Evolutionary conservation across 225 moss, liverwort and hornwort species (phyloP).

Genomic region (Ulota crispa): DNA sequence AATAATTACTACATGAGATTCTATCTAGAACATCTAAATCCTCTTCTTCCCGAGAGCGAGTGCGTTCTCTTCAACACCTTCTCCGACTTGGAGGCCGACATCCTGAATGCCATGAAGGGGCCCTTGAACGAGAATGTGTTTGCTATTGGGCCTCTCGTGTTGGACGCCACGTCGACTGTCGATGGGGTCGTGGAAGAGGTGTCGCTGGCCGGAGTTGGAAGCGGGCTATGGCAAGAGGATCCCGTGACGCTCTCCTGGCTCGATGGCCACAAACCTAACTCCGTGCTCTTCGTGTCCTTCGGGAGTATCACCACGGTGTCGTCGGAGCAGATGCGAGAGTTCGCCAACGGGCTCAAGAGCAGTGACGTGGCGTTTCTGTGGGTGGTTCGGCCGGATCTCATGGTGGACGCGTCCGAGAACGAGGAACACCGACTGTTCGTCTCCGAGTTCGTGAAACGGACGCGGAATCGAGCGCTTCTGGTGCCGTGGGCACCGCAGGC

Average conservation of each 20-base stretch:
- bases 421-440: neutral
- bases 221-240: conserved; percentile 23
- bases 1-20: neutral
- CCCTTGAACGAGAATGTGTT: neutral
- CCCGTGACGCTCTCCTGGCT: conserved; percentile 25
- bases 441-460: conserved; percentile 8
- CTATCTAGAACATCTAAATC: neutral
- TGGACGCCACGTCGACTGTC: neutral
- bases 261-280: neutral
- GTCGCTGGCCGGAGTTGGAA: neutral
- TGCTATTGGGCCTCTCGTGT: conserved; percentile 28
- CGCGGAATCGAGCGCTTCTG: neutral
- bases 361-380: conserved; percentile 22
- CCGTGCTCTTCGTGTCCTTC: conserved; percentile 24
- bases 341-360: conserved; percentile 18
- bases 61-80: conserved; percentile 28
- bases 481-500: conserved; percentile 17
- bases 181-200: neutral
- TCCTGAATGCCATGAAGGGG: neutral
- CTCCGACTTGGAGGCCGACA: conserved; percentile 25
- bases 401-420: neutral
- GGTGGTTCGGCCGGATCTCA: conserved; percentile 12
- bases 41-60: neutral
- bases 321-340: conserved; percentile 20
- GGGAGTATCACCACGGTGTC: conserved; percentile 1